Evolutionary conservation across 371 early-diverging fungal genomes (phyloP), one percentile per base, ranked within the genome.

Genomic region (Ordospora pajunii): DNA sequence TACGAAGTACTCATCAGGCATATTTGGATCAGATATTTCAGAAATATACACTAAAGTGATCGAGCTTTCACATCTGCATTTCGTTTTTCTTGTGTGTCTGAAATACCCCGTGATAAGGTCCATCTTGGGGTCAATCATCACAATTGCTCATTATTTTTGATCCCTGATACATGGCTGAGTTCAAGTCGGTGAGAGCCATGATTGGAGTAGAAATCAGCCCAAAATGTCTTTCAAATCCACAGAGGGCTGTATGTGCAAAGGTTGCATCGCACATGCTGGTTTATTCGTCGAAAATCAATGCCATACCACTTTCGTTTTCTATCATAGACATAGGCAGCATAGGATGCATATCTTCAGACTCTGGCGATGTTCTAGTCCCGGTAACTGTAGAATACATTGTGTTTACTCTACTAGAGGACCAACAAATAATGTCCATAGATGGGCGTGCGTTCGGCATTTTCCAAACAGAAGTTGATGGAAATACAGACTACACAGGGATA

Each of bases 401-500:
- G 7, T 32, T 70, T 17, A 9, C 5, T 17, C 2, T 75, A 12
- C n/a, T 21, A 43, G 10, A 25, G 8, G 75, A 70, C 0, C 70
- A 43, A 8, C 21, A 23, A 17, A 14, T 75, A 17, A 40, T 17
- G 12, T 44, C 40, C 11, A 21, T 37, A 9, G 58, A 51, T 12
- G 75, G 75, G 21, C 22, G 40, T n/a, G 12, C 58, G 10, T 17
- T 48, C 45, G 45, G 48, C 12, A 51, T 65, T 27, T 70, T 75
- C 23, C n/a, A 17, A 11, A 48, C 27, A 22, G 32, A 44, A n/a
- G 70, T 75, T 19, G 67, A 69, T 21, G 70, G 54, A 12, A 37
- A 53, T 40, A 51, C 46, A 12, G 64, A 70, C n/a, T 75, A 68
- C 19, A 75, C 67, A 48, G 75, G 75, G 21, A 32, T 48, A 5